A percentile compares a stretch with the other conserved stretches of the same genome.
Evolutionary conservation across 179 eudicot species (phyloP).

Genomic region (Beta corolliflora): DNA sequence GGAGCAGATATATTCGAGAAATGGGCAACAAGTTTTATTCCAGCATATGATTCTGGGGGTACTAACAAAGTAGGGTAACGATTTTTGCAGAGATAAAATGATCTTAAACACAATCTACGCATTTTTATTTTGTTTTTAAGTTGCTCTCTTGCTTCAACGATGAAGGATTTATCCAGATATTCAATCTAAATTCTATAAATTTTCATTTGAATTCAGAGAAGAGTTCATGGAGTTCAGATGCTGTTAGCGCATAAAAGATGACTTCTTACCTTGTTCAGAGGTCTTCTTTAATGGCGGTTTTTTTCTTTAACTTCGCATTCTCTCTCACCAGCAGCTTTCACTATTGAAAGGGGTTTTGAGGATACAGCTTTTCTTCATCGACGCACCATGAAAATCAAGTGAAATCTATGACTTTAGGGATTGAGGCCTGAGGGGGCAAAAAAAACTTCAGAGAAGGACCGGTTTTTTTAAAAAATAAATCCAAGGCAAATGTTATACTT

Average conservation of each 20-base stretch:
- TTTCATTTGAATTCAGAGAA: neutral
- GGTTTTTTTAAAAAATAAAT: too few species aligned
- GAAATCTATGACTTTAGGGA: too few species aligned
- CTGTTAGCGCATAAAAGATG: neutral
- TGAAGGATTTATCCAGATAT: neutral
- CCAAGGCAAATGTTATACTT: too few species aligned
- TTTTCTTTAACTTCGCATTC: neutral
- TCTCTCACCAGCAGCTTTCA: neutral
- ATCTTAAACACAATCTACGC: constrained; percentile 36
- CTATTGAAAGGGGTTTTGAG: neutral
- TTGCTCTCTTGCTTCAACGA: neutral
- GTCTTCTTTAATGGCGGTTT: neutral
- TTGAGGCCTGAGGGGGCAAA: too few species aligned
- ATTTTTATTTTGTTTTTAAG: constrained; percentile 6
- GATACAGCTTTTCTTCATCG: neutral
- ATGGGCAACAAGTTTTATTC: constrained; percentile 18
- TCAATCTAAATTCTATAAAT: neutral
- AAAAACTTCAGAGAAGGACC: too few species aligned
- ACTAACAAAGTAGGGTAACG: constrained; percentile 4
- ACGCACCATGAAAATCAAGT: neutral
- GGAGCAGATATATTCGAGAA: constrained; percentile 19
- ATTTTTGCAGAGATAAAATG: constrained; percentile 16
- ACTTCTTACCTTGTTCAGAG: neutral
- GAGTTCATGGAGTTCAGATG: neutral
- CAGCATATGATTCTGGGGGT: constrained; percentile 20